Conservation (phyloP, 2,329 filamentous ascomycete species). For the Fusarium oligoseptatum region DNA sequence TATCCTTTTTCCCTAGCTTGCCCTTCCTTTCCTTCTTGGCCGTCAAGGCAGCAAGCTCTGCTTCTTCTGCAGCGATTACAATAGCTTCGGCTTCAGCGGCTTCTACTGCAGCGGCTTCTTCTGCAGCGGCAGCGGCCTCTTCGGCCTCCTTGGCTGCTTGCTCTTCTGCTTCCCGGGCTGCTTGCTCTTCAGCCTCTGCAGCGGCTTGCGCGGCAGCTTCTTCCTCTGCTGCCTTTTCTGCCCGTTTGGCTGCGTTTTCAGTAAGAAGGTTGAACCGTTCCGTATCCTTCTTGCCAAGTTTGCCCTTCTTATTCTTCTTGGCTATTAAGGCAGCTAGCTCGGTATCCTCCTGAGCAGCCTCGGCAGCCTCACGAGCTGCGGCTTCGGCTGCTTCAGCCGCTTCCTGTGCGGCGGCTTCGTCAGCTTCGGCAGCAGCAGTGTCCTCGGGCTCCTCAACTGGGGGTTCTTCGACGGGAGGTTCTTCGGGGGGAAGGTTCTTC, state of each 20-base stretch:
- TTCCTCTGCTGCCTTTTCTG: conserved; percentile 34
- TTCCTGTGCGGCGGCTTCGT: conserved; percentile 16
- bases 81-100: conserved; percentile 50
- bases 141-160: conserved; percentile 24
- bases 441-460: conserved; percentile 14
- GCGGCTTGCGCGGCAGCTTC: conserved; percentile 38
- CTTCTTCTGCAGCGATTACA: conserved; percentile 38
- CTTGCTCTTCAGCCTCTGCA: conserved; percentile 27
- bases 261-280: conserved; percentile 57
- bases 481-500: conserved; percentile 4
- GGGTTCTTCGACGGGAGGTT: conserved; percentile 13
- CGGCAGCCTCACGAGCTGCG: conserved; percentile 13
- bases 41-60: conserved; percentile 32
- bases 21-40: conserved; percentile 40
- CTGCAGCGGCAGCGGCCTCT: conserved; percentile 25
- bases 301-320: conserved; percentile 61
- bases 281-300: conserved; percentile 58
- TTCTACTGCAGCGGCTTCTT: conserved; percentile 33
- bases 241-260: conserved; percentile 48
- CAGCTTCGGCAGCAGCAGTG: conserved; percentile 18
- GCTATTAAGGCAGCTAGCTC: conserved; percentile 56
- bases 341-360: conserved; percentile 48
- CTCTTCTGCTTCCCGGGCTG: conserved; percentile 28
- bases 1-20: conserved; percentile 42
- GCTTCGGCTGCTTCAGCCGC: conserved; percentile 19